Conservation (phyloP, 176 grass and related monocot species). For the Triticum timopheevii region DNA sequence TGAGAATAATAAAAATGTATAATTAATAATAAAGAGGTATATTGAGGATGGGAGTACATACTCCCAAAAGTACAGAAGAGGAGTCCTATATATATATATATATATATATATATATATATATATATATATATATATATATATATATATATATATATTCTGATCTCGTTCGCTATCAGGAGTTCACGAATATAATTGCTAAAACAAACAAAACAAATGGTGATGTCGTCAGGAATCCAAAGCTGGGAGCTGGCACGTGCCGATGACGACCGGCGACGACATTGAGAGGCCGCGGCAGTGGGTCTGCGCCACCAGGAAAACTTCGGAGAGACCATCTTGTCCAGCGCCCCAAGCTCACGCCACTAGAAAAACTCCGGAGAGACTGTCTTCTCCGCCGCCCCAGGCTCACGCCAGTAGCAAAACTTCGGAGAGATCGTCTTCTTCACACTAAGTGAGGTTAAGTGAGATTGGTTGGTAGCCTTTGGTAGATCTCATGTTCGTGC, state of each 20-base stretch:
- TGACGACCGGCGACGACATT: conserved; percentile 68
- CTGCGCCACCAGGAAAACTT: conserved; percentile 47
- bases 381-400: no score
- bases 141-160: no score
- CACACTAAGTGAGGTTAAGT: neutral
- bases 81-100: no score
- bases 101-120: no score
- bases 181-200: neutral
- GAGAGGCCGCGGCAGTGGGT: conserved; percentile 76
- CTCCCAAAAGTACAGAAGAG: no score
- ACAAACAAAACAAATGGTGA: neutral
- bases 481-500: neutral
- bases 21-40: no score
- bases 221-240: conserved; percentile 72
- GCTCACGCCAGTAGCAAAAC: neutral
- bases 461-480: conserved; percentile 39
- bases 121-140: no score
- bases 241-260: conserved; percentile 86
- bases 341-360: conserved; percentile 30
- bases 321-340: neutral
- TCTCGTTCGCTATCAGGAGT: neutral
- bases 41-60: no score
- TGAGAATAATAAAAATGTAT: no score
- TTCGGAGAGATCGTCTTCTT: conserved; percentile 26
- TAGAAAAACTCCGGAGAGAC: neutral